Percentiles rank a stretch among this genome's conserved stretches.
phyloP scores from a whole-genome alignment of 805 yeast genomes.

The Isabelozyma rhagii region DNA sequence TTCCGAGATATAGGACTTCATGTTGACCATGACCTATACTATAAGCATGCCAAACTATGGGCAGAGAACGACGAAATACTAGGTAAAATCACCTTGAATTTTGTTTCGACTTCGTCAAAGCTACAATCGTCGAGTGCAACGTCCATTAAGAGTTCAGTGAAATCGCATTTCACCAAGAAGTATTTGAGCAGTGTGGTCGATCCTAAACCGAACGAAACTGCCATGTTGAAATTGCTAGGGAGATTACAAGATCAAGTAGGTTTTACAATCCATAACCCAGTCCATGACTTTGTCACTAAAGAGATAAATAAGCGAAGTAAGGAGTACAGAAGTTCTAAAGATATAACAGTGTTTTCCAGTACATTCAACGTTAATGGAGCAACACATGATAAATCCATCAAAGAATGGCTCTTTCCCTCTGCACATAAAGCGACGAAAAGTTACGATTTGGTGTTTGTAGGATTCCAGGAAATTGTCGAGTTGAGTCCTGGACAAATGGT shows the following conservation, averaged over 20 bases:
- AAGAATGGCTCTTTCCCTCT: constrained; percentile 45
- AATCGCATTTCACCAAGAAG: constrained; percentile 33
- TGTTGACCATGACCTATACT: constrained; percentile 29
- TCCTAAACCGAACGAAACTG: constrained; percentile 35
- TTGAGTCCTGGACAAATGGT: constrained; percentile 80
- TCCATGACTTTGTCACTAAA: constrained; percentile 48
- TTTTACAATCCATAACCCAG: constrained; percentile 48
- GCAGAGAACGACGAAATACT: constrained; percentile 41
- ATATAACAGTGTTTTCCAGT: constrained; percentile 43
- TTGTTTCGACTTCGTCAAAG: constrained; percentile 35
- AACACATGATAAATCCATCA: constrained; percentile 39
- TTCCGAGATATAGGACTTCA: constrained; percentile 41
- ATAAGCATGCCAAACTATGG: constrained; percentile 46
- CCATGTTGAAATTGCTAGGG: constrained; percentile 49
- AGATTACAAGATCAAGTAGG: constrained; percentile 43
- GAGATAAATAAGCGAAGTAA: constrained; percentile 38
- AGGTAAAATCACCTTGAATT: constrained; percentile 36
- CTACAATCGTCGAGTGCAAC: constrained; percentile 43
- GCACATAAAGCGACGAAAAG: constrained; percentile 15
- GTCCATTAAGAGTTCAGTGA: constrained; percentile 27
- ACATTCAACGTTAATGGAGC: constrained; percentile 57
- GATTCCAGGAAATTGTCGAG: constrained; percentile 84
- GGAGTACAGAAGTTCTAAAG: constrained; percentile 39
- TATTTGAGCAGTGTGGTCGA: constrained; percentile 42
- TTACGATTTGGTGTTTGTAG: constrained; percentile 76